Conservation (phyloP, 805 yeast species). For the Starmerella sirachaensis region DNA sequence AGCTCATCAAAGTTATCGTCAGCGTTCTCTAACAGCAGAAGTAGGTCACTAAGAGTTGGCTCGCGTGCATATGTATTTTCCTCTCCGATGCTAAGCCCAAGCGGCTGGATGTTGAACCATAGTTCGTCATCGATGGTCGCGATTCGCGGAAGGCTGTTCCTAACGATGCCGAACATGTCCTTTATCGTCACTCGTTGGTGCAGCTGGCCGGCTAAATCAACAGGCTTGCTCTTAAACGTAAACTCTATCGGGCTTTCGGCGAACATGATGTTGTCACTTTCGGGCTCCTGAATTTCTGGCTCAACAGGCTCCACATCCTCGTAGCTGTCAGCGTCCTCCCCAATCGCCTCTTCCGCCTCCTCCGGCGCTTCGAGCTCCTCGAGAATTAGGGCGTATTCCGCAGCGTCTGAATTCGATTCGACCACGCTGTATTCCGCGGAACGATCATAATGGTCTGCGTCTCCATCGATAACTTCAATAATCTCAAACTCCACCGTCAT, state of each 20-base stretch:
- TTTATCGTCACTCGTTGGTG: background rate
- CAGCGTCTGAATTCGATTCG: constrained; percentile 5
- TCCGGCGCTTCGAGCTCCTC: constrained; percentile 7
- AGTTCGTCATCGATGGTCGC: constrained; percentile 2
- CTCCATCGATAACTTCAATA: constrained; percentile 5
- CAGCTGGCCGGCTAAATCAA: background rate
- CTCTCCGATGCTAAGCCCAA: constrained; percentile 22
- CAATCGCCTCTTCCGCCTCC: constrained; percentile 1
- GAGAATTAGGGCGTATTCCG: constrained; percentile 1
- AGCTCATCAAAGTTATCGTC: too few species aligned
- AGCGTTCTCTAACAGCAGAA: constrained; percentile 11
- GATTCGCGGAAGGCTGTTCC: background rate
- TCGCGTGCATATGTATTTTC: constrained; percentile 24
- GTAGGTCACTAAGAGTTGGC: constrained; percentile 21
- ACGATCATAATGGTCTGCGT: background rate
- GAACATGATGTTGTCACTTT: background rate
- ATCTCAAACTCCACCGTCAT: constrained; percentile 8
- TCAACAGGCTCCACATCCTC: background rate
- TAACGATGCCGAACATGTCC: background rate
- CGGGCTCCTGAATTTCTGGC: constrained; percentile 10
- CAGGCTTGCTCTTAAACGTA: background rate
- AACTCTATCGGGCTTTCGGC: constrained; percentile 1
- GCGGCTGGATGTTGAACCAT: constrained; percentile 18
- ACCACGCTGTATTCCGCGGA: constrained; percentile 2
- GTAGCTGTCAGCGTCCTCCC: background rate